phyloP scores from a whole-genome alignment of 2,329 filamentous ascomycete species.

The Ophioceras dolichostomum region DNA sequence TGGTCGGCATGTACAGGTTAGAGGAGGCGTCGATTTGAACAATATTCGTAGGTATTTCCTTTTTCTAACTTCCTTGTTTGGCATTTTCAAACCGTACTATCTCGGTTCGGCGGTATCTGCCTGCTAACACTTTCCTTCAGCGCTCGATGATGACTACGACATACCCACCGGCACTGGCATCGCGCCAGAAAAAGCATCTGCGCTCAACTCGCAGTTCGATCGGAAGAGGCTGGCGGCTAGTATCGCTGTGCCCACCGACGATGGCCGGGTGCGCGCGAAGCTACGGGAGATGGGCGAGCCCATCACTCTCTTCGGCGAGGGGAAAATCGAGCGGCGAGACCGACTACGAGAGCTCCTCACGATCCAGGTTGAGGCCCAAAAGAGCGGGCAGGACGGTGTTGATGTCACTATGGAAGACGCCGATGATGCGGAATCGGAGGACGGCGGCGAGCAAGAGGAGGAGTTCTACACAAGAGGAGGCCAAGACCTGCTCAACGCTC shows the following conservation, averaged over 20 bases:
- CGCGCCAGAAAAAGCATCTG: slow-evolving; percentile 70
- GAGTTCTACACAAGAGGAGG: slow-evolving; percentile 91
- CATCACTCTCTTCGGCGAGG: slow-evolving; percentile 89
- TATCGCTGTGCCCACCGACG: slow-evolving; percentile 84
- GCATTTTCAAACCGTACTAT: neutral
- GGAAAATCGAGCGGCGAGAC: slow-evolving; percentile 72
- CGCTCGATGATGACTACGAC: slow-evolving; percentile 71
- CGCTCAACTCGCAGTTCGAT: slow-evolving; percentile 77
- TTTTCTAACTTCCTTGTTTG: too few relatives aligned
- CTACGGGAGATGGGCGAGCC: slow-evolving; percentile 86
- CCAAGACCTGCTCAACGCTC: slow-evolving; percentile 59
- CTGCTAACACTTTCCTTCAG: slow-evolving; percentile 6
- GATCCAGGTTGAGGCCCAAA: slow-evolving; percentile 32
- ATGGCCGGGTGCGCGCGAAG: slow-evolving; percentile 68
- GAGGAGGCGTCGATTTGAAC: slow-evolving; percentile 34
- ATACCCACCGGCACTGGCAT: slow-evolving; percentile 56
- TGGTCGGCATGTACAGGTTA: slow-evolving; percentile 14
- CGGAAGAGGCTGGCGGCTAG: slow-evolving; percentile 81
- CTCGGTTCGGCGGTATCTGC: neutral
- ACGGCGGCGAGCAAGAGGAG: slow-evolving; percentile 66
- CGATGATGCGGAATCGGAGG: slow-evolving; percentile 33
- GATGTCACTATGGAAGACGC: slow-evolving; percentile 52
- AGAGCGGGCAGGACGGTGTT: slow-evolving; percentile 43
- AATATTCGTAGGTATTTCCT: slow-evolving; percentile 34
- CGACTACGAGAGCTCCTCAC: slow-evolving; percentile 66